Base-by-base conservation (phyloP, 768 basidiomycete genomes). In the Suillus ampliporus region DNA sequence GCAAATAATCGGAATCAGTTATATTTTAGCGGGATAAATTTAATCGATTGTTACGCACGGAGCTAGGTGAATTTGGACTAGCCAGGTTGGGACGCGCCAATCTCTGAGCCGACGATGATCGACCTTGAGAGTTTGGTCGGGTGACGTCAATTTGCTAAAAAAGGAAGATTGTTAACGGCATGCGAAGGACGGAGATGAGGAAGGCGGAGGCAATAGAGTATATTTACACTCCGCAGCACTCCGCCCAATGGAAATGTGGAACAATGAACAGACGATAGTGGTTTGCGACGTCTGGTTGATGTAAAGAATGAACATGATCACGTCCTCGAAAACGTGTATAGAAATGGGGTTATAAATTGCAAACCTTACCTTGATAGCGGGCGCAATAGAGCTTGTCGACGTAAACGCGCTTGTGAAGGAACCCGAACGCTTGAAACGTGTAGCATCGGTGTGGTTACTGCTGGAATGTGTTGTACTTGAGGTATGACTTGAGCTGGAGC, bases 91-190 rank as follows among this genome's bases (percentile, higher is more conserved):
- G n/a, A n/a, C n/a, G n/a, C n/a, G 56, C 40, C 40, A 34, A 57
- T 40, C 60, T 57, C 19, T 26, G 50, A 31, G 23, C 60, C 57
- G 60, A 61, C 38, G 60, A 44, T 60, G 53, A 43, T 21, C 58
- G 60, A 51, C 61, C 48, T 58, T 63, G 59, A 46, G 54, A 65
- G 70, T 14, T 66, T n/a, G n/a, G n/a, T 65, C 64, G 57, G 50
- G 50, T 70, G 72, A 62, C 56, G 60, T 72, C 65, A 64, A 76
- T 72, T 71, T 69, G 75, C 74, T 74, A 73, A 72, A 38, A n/a
- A 68, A 9, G 9, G 2, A 15, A 5, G 47, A 31, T 1, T 54
- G 67, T 69, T 15, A 69, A 48, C 23, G 61, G 6, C 54, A 57
- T 53, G 26, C 0, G n/a, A 11, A 54, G 19, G 5, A 40, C 60